Evolutionary conservation across 164 flowering plant species (phyloP).

Genomic region (Liriodendron chinense): DNA sequence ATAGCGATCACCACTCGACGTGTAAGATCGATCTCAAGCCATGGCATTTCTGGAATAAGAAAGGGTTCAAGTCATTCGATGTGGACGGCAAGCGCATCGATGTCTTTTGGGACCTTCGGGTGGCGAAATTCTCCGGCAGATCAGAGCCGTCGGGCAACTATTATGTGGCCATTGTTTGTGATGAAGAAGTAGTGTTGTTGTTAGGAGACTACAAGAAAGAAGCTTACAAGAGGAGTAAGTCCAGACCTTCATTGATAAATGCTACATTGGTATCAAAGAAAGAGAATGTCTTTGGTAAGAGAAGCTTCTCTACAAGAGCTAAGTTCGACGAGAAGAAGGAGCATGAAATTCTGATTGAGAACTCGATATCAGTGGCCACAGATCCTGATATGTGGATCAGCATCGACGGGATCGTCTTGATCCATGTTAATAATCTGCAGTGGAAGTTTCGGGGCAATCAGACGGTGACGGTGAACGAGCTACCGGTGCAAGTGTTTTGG

Average conservation of each 20-base stretch:
- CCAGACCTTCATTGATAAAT: constrained; percentile 68
- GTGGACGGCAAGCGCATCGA: constrained; percentile 56
- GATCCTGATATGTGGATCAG: constrained; percentile 82
- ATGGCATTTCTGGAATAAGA: constrained; percentile 93
- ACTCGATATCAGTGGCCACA: constrained; percentile 47
- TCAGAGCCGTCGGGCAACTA: constrained; percentile 71
- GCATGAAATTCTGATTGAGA: constrained; percentile 76
- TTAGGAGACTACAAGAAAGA: constrained; percentile 81
- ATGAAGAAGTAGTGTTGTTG: constrained; percentile 73
- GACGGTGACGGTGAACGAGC: constrained; percentile 36
- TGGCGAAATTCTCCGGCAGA: constrained; percentile 64
- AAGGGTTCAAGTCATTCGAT: constrained; percentile 73
- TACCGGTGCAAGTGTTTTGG: constrained; percentile 59
- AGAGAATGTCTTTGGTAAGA: constrained; percentile 73
- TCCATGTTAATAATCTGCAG: constrained; percentile 50
- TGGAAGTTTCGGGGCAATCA: constrained; percentile 79
- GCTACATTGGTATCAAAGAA: constrained; percentile 55
- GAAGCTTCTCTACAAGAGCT: constrained; percentile 67
- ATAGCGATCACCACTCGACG: constrained; percentile 31
- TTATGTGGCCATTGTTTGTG: constrained; percentile 72
- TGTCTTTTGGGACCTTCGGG: constrained; percentile 75
- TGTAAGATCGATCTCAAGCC: constrained; percentile 93
- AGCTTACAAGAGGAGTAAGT: constrained; percentile 71
- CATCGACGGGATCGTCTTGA: constrained; percentile 49
- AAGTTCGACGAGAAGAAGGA: constrained; percentile 62